Conservation (phyloP, 306 rosid species). For the Pyrus bretschneideri region DNA sequence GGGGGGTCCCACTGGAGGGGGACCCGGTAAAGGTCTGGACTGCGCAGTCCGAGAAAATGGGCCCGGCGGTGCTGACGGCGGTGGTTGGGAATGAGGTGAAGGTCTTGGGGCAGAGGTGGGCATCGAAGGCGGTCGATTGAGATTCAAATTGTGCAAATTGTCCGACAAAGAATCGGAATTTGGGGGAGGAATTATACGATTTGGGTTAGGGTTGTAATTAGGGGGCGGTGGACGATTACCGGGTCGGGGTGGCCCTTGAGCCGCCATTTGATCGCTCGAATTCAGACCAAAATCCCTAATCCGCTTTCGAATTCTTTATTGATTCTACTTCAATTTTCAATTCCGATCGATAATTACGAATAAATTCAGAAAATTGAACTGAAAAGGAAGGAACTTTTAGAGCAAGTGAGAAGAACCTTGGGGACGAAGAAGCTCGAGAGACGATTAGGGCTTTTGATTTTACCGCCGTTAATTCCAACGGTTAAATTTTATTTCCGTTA, state of each 20-base stretch:
- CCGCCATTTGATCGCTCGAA: constrained; percentile 56
- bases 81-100: constrained; percentile 30
- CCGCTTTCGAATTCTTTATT: background rate
- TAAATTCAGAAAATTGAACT: background rate
- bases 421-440: background rate
- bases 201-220: constrained; percentile 43
- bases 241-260: constrained; percentile 82
- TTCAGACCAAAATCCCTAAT: constrained; percentile 4
- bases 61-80: constrained; percentile 33
- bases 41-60: constrained; percentile 59
- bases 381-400: background rate
- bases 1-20: constrained; percentile 38
- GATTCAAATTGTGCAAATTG: constrained; percentile 61
- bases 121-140: constrained; percentile 63
- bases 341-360: background rate
- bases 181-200: constrained; percentile 3
- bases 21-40: constrained; percentile 26
- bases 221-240: constrained; percentile 36
- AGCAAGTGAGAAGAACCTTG: background rate
- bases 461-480: background rate
- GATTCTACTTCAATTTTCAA: background rate
- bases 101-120: constrained; percentile 58
- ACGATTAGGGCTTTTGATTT: background rate
- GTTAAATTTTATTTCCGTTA: too few relatives aligned
- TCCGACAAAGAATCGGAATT: constrained; percentile 45